A percentile compares a stretch with the other conserved stretches of the same genome.
These are phyloP conservation scores for Adenanthera pavonina DNA, from an alignment of 306 rosid species.

Conservation along the genomic window DNA sequence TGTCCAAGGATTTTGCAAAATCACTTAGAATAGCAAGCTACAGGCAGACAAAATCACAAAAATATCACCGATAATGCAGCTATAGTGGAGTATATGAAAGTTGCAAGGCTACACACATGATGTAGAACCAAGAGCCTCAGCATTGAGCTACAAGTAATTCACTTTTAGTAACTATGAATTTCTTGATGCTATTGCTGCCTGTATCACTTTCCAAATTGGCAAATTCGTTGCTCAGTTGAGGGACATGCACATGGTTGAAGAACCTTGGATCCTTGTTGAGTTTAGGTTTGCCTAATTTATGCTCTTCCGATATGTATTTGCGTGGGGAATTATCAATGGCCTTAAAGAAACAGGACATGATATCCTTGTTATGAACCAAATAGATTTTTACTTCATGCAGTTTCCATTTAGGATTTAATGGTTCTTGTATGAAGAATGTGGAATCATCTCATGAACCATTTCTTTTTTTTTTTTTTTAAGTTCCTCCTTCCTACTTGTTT, in stretches of 20 bases:
- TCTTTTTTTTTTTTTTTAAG: no score
- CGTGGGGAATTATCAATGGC: not conserved
- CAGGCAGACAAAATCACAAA: not conserved
- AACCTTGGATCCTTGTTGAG: not conserved
- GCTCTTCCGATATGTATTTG: not conserved
- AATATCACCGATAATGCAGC: not conserved
- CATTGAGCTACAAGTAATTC: not conserved
- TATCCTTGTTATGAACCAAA: not conserved
- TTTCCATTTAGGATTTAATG: not conserved
- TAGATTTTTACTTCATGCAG: not conserved
- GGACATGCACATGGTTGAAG: not conserved
- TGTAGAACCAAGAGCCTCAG: not conserved
- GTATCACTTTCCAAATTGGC: not conserved
- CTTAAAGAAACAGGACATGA: not conserved
- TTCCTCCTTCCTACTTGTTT: not conserved
- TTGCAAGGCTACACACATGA: not conserved
- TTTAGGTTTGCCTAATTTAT: not conserved
- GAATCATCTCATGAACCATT: not conserved
- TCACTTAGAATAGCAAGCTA: not conserved
- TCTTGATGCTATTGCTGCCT: not conserved
- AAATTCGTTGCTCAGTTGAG: not conserved
- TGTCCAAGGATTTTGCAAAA: not conserved
- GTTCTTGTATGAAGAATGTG: not conserved
- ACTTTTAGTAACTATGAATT: not conserved
- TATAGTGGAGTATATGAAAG: not conserved